Evolutionary conservation across 768 basidiomycete species (phyloP), one percentile per base, ranked within the genome.

Genomic region (Lactifluus hygrophoroides): DNA sequence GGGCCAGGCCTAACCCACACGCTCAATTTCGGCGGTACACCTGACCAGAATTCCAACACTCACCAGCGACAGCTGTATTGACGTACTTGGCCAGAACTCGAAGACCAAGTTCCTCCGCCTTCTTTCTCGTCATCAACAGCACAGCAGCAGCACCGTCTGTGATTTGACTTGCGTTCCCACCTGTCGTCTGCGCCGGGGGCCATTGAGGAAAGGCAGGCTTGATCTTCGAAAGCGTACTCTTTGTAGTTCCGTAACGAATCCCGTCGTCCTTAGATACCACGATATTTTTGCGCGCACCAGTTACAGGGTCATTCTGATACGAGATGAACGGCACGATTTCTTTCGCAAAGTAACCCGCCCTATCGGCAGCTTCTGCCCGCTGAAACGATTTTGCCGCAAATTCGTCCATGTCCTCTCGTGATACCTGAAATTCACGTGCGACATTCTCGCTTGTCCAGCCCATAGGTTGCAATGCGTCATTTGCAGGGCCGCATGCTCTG

Each of bases 401-500:
- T 35, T 74, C 75, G 67, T 93, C 90, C 76, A 90, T 88, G 56
- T 85, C 80, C 51, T 87, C 81, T 35, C 90, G 78, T 48, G 85
- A 78, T 57, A 93, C 74, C 57, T 80, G 71, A 70, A 82, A 91
- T 43, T 91, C 87, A 32, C 72, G 71, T 0, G 90, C 90, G 32
- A 93, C 87, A 61, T 90, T 93, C 71, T 93, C 90, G 63, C 84
- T 85, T 6, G 90, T 90, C 90, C 90, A 91, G 7, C 90, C 90
- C 90, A 92, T 93, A 32, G 86, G 86, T 67, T 82, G 73, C 21
- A 74, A 67, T 59, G 84, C 84, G 62, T 88, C 87, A 27, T 70
- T 76, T 3, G 88, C 80, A 4, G 81, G 73, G 11, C 75, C 66
- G 66, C 84, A 78, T 16, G 71, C 68, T 27, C 80, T 74, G 46